Percentiles rank a stretch among this genome's conserved stretches.
These are phyloP conservation scores for Leccinum olivaceopallidum DNA, from an alignment of 768 basidiomycete genomes.

Conservation along the genomic window DNA sequence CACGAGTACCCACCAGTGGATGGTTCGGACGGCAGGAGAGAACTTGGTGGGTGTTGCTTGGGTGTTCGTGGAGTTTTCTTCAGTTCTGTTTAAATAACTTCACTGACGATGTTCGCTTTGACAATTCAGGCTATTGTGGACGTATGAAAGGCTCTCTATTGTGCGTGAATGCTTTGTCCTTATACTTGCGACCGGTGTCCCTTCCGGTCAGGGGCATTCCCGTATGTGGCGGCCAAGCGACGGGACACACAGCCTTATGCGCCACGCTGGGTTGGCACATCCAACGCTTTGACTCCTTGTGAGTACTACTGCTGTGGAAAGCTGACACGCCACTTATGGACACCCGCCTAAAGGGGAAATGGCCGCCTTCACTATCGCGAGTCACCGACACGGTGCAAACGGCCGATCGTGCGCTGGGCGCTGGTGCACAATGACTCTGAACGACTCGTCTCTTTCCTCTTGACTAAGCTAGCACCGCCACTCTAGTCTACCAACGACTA, in stretches of 20 bases:
- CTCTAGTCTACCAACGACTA: not conserved
- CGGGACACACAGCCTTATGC: constrained; percentile 16
- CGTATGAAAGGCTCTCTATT: constrained; percentile 15
- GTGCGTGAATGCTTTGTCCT: constrained; percentile 23
- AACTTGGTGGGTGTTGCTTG: not conserved
- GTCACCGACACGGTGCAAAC: not conserved
- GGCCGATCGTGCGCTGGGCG: not conserved
- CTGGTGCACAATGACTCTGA: too few species aligned
- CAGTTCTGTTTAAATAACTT: constrained; percentile 26
- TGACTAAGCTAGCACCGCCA: not conserved
- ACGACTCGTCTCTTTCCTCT: too few species aligned
- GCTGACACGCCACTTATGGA: not conserved
- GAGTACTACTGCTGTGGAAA: constrained; percentile 5
- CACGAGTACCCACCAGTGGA: constrained; percentile 4
- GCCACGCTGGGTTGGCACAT: not conserved
- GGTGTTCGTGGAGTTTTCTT: constrained; percentile 1
- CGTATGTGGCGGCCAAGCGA: constrained; percentile 16
- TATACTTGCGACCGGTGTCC: constrained; percentile 18
- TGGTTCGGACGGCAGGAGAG: not conserved
- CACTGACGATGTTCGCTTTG: constrained; percentile 19
- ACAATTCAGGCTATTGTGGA: constrained; percentile 1
- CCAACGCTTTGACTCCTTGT: constrained; percentile 23
- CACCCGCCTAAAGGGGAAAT: not conserved
- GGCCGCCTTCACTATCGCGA: not conserved
- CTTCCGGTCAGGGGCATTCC: constrained; percentile 24